Evolutionary conservation across 2,329 filamentous ascomycete genomes (phyloP).

Genomic region (Calonectria naviculata): DNA sequence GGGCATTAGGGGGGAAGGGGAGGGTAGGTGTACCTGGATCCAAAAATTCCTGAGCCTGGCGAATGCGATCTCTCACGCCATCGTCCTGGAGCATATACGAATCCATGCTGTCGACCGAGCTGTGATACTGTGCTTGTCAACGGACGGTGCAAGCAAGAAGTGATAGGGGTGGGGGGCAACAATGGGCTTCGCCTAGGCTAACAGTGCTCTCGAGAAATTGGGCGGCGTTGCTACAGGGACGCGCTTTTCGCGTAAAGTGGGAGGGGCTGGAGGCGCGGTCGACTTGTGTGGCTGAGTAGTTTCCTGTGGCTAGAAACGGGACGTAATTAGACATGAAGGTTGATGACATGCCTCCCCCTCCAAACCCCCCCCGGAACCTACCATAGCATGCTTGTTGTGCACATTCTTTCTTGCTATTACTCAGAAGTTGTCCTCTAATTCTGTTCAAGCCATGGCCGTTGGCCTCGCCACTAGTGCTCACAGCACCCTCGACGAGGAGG

Average conservation of each 20-base stretch:
- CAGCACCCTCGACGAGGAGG: conserved; percentile 71
- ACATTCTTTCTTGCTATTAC: background rate
- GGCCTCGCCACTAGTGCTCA: conserved; percentile 59
- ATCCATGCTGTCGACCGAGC: conserved; percentile 67
- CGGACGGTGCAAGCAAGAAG: conserved; percentile 13
- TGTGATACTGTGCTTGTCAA: conserved; percentile 20
- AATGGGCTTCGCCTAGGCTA: conserved; percentile 30
- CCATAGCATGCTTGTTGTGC: background rate
- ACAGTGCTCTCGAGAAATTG: conserved; percentile 24
- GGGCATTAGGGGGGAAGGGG: too few relatives aligned
- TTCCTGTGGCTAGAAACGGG: background rate
- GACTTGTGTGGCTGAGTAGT: background rate
- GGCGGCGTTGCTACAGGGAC: conserved; percentile 27
- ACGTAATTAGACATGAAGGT: background rate
- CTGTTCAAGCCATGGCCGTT: conserved; percentile 58
- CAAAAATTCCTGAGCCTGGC: conserved; percentile 90
- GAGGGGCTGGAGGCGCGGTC: background rate
- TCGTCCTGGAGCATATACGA: conserved; percentile 83
- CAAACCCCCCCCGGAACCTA: background rate
- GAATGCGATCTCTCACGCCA: conserved; percentile 84
- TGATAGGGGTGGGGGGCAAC: conserved; percentile 28
- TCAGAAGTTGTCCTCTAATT: background rate
- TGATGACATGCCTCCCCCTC: background rate
- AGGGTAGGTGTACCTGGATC: conserved; percentile 79
- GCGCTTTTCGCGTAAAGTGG: conserved; percentile 44